phyloP scores from a whole-genome alignment of 257 asterid species.

The Solanum habrochaites region DNA sequence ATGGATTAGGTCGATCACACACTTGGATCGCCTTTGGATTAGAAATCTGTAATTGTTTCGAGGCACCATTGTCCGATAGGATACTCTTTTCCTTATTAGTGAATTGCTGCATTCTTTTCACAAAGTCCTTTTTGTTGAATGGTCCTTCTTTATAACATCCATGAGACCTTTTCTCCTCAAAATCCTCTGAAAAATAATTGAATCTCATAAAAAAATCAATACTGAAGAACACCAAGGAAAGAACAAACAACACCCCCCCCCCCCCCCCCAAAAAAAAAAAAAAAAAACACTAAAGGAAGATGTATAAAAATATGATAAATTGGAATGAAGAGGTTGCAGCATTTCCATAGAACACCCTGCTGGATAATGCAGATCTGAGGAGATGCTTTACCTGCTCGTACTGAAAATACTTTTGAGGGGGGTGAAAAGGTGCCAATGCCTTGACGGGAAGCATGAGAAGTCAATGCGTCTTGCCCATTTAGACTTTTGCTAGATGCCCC shows the following conservation, averaged over 20 bases:
- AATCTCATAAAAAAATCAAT: neutral
- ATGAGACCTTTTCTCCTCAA: slow-evolving; percentile 25
- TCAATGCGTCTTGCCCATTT: slow-evolving; percentile 28
- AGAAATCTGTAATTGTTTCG: slow-evolving; percentile 18
- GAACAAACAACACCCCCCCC: neutral
- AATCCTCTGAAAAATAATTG: slow-evolving; percentile 26
- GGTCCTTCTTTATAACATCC: slow-evolving; percentile 25
- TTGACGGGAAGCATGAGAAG: slow-evolving; percentile 31
- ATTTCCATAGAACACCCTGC: slow-evolving; percentile 27
- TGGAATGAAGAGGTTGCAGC: neutral
- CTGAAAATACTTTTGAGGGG: slow-evolving; percentile 16
- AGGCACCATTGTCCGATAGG: slow-evolving; percentile 13
- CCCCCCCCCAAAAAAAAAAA: no score
- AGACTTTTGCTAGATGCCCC: slow-evolving; percentile 42
- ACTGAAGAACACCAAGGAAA: neutral
- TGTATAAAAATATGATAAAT: neutral
- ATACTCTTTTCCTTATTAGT: slow-evolving; percentile 21
- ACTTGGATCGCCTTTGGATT: slow-evolving; percentile 36
- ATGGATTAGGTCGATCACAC: slow-evolving; percentile 25
- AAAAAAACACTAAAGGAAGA: neutral
- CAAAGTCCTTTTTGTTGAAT: slow-evolving; percentile 24
- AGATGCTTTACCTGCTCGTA: slow-evolving; percentile 25
- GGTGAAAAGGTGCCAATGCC: slow-evolving; percentile 18
- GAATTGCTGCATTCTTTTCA: slow-evolving; percentile 26
- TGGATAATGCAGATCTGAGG: slow-evolving; percentile 16